phyloP scores from a whole-genome alignment of 2,329 filamentous ascomycete genomes.

The Ascochyta rabiei region DNA sequence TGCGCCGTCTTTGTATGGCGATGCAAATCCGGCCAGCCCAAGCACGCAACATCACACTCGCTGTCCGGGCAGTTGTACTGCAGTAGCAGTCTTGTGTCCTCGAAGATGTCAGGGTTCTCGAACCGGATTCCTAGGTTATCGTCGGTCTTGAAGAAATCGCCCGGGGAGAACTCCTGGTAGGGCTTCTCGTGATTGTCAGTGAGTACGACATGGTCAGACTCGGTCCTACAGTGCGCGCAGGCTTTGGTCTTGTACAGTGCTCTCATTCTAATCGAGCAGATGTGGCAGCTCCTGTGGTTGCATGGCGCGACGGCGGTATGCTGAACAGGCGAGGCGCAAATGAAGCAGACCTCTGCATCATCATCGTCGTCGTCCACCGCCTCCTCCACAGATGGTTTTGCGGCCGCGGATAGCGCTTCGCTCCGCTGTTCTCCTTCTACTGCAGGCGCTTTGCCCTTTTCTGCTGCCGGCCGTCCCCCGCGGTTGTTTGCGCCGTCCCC shows the following conservation, averaged over 20 bases:
- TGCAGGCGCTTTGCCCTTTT: conserved; percentile 38
- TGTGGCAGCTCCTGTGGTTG: conserved; percentile 96
- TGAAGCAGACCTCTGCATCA: conserved; percentile 85
- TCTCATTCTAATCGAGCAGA: conserved; percentile 87
- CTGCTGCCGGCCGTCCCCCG: conserved; percentile 23
- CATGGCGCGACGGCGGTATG: conserved; percentile 91
- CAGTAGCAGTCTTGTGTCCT: conserved; percentile 85
- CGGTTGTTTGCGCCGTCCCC: conserved; percentile 42
- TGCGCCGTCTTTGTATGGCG: conserved; percentile 82
- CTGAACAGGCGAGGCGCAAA: conserved; percentile 88
- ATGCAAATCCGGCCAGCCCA: conserved; percentile 79
- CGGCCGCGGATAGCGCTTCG: conserved; percentile 9
- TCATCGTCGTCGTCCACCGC: conserved; percentile 50
- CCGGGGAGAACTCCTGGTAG: conserved; percentile 79
- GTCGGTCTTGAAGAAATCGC: conserved; percentile 79
- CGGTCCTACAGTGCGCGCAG: conserved; percentile 90
- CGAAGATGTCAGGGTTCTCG: conserved; percentile 84
- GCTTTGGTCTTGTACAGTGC: conserved; percentile 96
- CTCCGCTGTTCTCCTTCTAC: conserved; percentile 15
- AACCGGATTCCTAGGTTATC: conserved; percentile 91
- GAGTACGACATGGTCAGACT: conserved; percentile 85
- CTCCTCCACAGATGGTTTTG: conserved; percentile 12
- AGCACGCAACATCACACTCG: conserved; percentile 82
- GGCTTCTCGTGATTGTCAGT: conserved; percentile 82
- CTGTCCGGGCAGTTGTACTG: conserved; percentile 93